Evolutionary conservation across 495 filamentous ascomycete genomes (phyloP).

Genomic region (Sporormia fimetaria): DNA sequence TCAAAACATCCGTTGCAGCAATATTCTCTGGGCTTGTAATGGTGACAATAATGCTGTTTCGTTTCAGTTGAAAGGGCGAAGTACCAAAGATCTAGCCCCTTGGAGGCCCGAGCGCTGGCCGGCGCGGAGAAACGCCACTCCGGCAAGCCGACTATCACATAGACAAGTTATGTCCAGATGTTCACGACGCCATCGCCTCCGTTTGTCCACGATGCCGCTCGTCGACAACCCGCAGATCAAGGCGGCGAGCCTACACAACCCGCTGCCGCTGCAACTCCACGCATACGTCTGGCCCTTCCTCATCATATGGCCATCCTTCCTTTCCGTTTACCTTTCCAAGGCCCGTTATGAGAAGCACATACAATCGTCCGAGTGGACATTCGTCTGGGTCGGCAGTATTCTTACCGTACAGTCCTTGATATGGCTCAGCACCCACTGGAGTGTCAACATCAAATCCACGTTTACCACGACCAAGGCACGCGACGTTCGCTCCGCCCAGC

Average conservation of each 20-base stretch:
- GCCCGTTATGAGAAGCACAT: slow-evolving; percentile 86
- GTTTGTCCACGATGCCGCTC: slow-evolving; percentile 51
- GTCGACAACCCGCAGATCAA: slow-evolving; percentile 85
- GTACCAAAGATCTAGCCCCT: too few species aligned
- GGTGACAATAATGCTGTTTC: too few species aligned
- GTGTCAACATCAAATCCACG: slow-evolving; percentile 66
- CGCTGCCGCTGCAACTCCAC: slow-evolving; percentile 69
- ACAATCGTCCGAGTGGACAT: slow-evolving; percentile 85
- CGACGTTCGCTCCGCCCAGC: slow-evolving; percentile 60
- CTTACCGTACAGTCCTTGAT: slow-evolving; percentile 76
- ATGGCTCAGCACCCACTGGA: slow-evolving; percentile 98
- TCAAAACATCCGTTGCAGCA: too few species aligned
- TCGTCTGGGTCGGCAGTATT: slow-evolving; percentile 80
- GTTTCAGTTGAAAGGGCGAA: too few species aligned
- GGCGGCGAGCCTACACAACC: slow-evolving; percentile 76
- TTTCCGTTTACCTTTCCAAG: slow-evolving; percentile 69
- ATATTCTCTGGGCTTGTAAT: too few species aligned
- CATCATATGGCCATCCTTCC: slow-evolving; percentile 81
- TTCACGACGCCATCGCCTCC: too few species aligned
- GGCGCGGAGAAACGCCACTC: too few species aligned
- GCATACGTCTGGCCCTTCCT: slow-evolving; percentile 86
- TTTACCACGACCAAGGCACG: slow-evolving; percentile 69
- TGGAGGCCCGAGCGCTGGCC: too few species aligned
- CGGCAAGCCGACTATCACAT: too few species aligned
- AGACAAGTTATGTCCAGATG: too few species aligned